Evolutionary conservation across 1,284 basidiomycete species (phyloP).

Genomic region (Puccinia hordei): DNA sequence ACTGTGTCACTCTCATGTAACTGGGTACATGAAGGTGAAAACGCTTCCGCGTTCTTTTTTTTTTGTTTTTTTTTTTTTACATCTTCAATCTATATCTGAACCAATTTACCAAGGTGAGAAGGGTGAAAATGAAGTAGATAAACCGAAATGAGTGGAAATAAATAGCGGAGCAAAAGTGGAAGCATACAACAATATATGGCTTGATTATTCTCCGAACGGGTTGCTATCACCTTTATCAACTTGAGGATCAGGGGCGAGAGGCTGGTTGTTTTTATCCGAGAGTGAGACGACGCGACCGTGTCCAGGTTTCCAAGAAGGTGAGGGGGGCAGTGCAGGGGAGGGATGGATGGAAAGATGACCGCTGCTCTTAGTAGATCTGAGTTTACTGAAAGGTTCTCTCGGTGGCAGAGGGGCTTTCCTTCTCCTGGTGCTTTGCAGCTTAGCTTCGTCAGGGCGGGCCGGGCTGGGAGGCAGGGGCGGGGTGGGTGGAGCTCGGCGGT

Average conservation of each 20-base stretch:
- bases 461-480: slow-evolving; percentile 1
- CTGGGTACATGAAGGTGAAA: no score
- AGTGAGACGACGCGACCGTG: slow-evolving; percentile 11
- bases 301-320: background rate
- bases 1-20: no score
- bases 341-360: background rate
- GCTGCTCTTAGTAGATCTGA: slow-evolving; percentile 31
- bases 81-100: no score
- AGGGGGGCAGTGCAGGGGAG: background rate
- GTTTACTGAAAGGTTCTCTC: background rate
- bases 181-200: background rate
- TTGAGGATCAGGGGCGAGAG: background rate
- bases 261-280: background rate
- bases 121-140: no score
- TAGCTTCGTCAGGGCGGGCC: background rate
- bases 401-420: slow-evolving; percentile 32
- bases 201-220: slow-evolving; percentile 11
- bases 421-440: background rate
- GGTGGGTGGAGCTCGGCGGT: slow-evolving; percentile 9
- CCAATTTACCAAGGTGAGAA: no score
- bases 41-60: no score
- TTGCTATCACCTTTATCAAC: background rate
- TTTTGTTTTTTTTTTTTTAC: no score
- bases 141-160: background rate
- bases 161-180: background rate